Percentiles rank a stretch among this genome's conserved stretches.
phyloP scores from a whole-genome alignment of 2,329 filamentous ascomycete genomes.

The Ophiostoma angusticollis region DNA sequence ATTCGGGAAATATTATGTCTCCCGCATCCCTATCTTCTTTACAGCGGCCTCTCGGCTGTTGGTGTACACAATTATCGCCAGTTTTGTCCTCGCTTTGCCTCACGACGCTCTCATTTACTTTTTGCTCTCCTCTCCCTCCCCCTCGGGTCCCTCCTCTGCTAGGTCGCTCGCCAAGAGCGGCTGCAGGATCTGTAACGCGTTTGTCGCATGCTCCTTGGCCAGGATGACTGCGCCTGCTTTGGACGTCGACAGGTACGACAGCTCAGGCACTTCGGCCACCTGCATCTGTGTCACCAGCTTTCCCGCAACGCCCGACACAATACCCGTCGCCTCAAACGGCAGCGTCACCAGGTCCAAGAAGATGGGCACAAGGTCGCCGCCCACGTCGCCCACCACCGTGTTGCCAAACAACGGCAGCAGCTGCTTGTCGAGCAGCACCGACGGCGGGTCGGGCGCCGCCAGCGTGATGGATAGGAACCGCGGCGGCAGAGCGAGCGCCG shows the following conservation, averaged over 20 bases:
- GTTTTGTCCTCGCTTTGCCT: neutral
- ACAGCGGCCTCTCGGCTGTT: no score
- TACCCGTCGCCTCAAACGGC: constrained; percentile 80
- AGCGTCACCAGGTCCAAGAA: constrained; percentile 72
- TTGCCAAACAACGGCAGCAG: constrained; percentile 56
- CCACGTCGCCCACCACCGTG: constrained; percentile 62
- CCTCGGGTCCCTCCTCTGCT: neutral
- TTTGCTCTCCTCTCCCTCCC: constrained; percentile 5
- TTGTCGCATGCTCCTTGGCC: constrained; percentile 57
- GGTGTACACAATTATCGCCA: neutral
- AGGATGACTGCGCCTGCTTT: constrained; percentile 83
- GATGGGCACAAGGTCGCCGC: constrained; percentile 67
- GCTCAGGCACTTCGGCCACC: constrained; percentile 48
- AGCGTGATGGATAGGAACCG: constrained; percentile 63
- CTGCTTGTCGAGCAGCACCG: constrained; percentile 56
- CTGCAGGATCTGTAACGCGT: constrained; percentile 58
- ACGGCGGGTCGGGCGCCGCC: constrained; percentile 60
- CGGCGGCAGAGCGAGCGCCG: constrained; percentile 44
- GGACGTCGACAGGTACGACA: constrained; percentile 84
- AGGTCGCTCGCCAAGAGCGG: constrained; percentile 28
- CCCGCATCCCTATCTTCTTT: no score
- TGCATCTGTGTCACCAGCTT: constrained; percentile 62
- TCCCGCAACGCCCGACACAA: constrained; percentile 87
- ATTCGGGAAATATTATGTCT: no score
- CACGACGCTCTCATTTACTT: neutral